A percentile compares a stretch with the other conserved stretches of the same genome.
Conservation (phyloP, 1,284 basidiomycete genomes). For the Sanghuangporus weigelae region DNA sequence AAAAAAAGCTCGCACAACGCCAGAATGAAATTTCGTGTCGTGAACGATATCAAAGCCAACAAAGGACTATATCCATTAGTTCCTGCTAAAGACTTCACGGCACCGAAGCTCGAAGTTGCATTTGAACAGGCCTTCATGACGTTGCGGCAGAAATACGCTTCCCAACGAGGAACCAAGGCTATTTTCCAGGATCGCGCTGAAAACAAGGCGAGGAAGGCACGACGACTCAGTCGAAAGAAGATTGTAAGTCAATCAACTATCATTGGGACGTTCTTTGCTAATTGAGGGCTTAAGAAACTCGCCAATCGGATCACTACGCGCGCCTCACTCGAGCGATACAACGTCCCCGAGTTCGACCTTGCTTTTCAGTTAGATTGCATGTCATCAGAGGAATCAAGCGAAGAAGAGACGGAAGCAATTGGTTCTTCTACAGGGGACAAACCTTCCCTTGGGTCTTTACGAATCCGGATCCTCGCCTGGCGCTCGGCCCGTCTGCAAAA, state of each 20-base stretch:
- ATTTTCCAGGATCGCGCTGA: constrained; percentile 40
- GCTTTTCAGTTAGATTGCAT: constrained; percentile 69
- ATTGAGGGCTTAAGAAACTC: constrained; percentile 48
- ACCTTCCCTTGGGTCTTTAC: neutral
- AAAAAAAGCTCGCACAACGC: constrained; percentile 67
- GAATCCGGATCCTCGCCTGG: constrained; percentile 15
- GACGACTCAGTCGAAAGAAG: constrained; percentile 56
- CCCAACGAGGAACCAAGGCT: constrained; percentile 30
- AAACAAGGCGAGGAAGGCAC: constrained; percentile 51
- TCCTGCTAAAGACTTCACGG: constrained; percentile 56
- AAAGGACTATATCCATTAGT: constrained; percentile 56
- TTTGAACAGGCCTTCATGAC: constrained; percentile 71
- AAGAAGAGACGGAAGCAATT: constrained; percentile 45
- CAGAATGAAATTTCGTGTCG: constrained; percentile 59
- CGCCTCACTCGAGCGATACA: constrained; percentile 43
- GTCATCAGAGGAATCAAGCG: constrained; percentile 73
- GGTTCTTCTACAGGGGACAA: constrained; percentile 22
- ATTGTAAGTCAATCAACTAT: constrained; percentile 35
- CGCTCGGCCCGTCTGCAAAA: constrained; percentile 12
- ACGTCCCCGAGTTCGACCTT: constrained; percentile 58
- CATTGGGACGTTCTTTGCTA: neutral
- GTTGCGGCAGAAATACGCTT: constrained; percentile 57
- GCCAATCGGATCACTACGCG: constrained; percentile 53
- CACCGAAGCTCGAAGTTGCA: constrained; percentile 51
- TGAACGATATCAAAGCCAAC: constrained; percentile 52